Percentiles rank a stretch among this genome's conserved stretches.
These are phyloP conservation scores for Pseudomicrostroma phylloplanum DNA, from an alignment of 1,284 basidiomycete species.

Conservation along the genomic window DNA sequence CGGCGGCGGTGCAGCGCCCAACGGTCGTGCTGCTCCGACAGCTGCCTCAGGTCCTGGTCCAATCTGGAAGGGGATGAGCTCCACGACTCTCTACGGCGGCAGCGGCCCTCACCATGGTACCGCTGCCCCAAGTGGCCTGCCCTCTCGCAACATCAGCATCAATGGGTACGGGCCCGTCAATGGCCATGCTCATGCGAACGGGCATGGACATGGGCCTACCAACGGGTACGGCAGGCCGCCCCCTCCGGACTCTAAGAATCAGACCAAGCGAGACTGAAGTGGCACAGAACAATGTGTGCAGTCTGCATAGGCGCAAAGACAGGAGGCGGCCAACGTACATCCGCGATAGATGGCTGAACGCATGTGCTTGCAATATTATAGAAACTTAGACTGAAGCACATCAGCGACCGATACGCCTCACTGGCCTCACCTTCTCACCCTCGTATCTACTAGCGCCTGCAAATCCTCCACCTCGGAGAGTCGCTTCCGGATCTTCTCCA, in stretches of 20 bases:
- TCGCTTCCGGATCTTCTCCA: neutral
- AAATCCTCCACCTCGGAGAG: neutral
- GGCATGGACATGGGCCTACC: neutral
- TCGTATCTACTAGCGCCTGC: neutral
- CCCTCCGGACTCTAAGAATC: neutral
- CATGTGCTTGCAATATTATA: too few relatives aligned
- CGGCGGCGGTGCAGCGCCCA: neutral
- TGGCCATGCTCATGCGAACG: neutral
- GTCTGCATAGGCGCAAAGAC: too few relatives aligned
- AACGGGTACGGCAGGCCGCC: neutral
- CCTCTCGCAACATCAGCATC: neutral
- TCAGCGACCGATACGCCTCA: too few relatives aligned
- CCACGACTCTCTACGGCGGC: neutral
- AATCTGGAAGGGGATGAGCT: slow-evolving; percentile 6
- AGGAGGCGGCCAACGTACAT: too few relatives aligned
- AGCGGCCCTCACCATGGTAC: neutral
- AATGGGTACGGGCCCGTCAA: neutral
- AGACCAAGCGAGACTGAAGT: neutral
- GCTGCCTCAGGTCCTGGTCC: slow-evolving; percentile 6
- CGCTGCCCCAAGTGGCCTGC: neutral
- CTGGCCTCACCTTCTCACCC: too few relatives aligned
- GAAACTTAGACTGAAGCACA: too few relatives aligned
- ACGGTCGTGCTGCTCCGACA: slow-evolving; percentile 1
- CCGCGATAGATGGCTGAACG: too few relatives aligned
- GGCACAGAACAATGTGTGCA: too few relatives aligned